Percentiles rank a stretch among this genome's conserved stretches.
These are phyloP conservation scores for Trypanosoma grayi DNA, from an alignment of 208 protist species.

Conservation along the genomic window DNA sequence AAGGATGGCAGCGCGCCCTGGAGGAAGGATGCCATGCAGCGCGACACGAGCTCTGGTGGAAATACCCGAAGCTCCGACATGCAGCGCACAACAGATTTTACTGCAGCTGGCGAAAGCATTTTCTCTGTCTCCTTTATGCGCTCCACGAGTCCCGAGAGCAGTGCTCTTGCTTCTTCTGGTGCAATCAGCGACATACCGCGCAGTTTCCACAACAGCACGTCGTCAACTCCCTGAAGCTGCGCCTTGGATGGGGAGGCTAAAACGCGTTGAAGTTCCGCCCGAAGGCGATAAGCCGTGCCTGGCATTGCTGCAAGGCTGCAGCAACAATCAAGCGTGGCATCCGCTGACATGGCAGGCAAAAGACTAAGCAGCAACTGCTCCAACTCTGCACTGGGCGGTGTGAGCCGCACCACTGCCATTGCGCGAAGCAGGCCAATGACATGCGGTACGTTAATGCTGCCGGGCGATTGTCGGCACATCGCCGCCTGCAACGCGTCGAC, in stretches of 20 bases:
- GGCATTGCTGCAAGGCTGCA: constrained; percentile 8
- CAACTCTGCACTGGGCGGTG: neutral
- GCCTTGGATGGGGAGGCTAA: neutral
- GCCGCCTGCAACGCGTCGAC: constrained; percentile 6
- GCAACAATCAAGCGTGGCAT: constrained; percentile 16
- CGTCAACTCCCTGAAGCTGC: neutral
- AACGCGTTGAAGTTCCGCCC: neutral
- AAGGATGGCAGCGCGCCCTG: constrained; percentile 2
- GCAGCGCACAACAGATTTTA: constrained; percentile 15
- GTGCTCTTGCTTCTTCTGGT: constrained; percentile 2
- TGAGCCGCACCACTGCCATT: neutral
- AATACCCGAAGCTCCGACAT: constrained; percentile 15
- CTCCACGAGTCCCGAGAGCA: constrained; percentile 9
- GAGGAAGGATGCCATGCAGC: constrained; percentile 21
- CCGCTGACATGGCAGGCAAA: constrained; percentile 19
- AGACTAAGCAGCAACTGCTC: constrained; percentile 12
- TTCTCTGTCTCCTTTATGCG: constrained; percentile 5
- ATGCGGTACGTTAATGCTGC: neutral
- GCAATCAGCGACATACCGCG: constrained; percentile 20
- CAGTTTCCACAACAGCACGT: constrained; percentile 7
- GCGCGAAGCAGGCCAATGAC: constrained; percentile 10
- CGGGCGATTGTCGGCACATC: neutral
- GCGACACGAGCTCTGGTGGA: constrained; percentile 19
- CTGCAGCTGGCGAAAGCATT: constrained; percentile 2
- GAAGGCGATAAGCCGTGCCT: neutral